Evolutionary conservation across 2,329 filamentous ascomycete species (phyloP).

Genomic region (Pseudocercospora cruenta): DNA sequence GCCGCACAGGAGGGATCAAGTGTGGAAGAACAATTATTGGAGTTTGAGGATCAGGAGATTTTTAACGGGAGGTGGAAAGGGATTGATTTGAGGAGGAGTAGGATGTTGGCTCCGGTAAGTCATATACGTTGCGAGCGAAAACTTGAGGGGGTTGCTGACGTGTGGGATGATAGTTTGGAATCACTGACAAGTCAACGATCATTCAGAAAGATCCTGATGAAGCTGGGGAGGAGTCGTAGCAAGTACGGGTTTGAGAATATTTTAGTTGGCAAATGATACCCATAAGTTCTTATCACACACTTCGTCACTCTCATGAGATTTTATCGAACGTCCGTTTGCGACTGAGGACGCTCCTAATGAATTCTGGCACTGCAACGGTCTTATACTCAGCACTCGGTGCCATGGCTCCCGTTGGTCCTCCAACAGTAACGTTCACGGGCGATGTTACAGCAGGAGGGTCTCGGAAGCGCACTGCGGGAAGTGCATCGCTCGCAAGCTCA

Average conservation of each 20-base stretch:
- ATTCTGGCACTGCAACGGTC: background rate
- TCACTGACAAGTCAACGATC: background rate
- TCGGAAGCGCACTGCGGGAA: background rate
- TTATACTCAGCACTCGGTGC: background rate
- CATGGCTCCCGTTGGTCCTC: background rate
- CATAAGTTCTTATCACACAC: background rate
- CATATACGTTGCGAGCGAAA: too few relatives aligned
- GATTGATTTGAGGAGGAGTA: background rate
- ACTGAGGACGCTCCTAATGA: background rate
- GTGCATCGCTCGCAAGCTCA: background rate
- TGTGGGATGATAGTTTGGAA: background rate
- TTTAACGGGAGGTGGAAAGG: background rate
- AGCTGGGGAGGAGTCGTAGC: background rate
- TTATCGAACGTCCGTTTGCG: background rate
- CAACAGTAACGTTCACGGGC: background rate
- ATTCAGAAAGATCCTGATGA: background rate
- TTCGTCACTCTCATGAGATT: background rate
- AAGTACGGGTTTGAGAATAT: background rate
- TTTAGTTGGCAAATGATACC: background rate
- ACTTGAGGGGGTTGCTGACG: too few relatives aligned
- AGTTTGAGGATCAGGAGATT: background rate
- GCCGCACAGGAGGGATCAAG: background rate
- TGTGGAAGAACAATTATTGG: background rate
- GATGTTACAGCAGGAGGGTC: background rate
- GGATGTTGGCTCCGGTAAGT: slow-evolving; percentile 1